These are phyloP conservation scores for Calonectria henricotiae DNA, from an alignment of 2,329 filamentous ascomycete genomes.

Conservation along the genomic window DNA sequence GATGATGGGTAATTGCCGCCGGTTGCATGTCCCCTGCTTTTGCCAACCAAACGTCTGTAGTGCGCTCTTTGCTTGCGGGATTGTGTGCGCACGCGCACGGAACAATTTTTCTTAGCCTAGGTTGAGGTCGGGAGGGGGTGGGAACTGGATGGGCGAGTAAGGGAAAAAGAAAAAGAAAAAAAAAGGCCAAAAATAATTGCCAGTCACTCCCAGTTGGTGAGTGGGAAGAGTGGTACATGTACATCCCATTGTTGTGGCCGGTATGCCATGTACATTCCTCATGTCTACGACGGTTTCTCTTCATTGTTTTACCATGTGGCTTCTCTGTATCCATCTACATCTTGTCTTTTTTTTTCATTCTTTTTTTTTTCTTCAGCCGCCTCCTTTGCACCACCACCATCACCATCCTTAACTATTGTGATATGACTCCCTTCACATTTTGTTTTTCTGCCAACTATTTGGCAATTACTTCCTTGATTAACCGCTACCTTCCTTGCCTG, in stretches of 20 bases:
- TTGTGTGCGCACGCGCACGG: constrained; percentile 32
- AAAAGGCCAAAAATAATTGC: neutral
- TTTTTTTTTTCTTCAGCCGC: constrained; percentile 5
- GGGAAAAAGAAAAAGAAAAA: constrained; percentile 1
- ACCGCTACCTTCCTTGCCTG: constrained; percentile 3
- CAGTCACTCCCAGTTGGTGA: no score
- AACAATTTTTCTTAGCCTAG: constrained; percentile 35
- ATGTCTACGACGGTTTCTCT: constrained; percentile 10
- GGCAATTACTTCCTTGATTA: constrained; percentile 16
- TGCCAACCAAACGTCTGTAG: constrained; percentile 4
- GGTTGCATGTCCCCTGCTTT: constrained; percentile 27
- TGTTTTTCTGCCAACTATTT: neutral
- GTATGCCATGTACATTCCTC: constrained; percentile 18
- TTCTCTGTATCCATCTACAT: constrained; percentile 4
- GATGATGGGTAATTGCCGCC: constrained; percentile 28
- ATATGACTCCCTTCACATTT: neutral
- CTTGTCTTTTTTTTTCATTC: neutral
- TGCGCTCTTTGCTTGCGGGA: constrained; percentile 22
- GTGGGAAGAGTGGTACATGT: neutral
- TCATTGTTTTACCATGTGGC: constrained; percentile 21
- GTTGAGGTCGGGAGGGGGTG: constrained; percentile 11
- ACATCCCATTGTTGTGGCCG: constrained; percentile 17
- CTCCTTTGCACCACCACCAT: neutral
- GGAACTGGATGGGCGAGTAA: constrained; percentile 12
- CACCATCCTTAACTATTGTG: neutral